These are phyloP conservation scores for Sphaerulina populicola DNA, from an alignment of 2,329 filamentous ascomycete species.

Conservation along the genomic window DNA sequence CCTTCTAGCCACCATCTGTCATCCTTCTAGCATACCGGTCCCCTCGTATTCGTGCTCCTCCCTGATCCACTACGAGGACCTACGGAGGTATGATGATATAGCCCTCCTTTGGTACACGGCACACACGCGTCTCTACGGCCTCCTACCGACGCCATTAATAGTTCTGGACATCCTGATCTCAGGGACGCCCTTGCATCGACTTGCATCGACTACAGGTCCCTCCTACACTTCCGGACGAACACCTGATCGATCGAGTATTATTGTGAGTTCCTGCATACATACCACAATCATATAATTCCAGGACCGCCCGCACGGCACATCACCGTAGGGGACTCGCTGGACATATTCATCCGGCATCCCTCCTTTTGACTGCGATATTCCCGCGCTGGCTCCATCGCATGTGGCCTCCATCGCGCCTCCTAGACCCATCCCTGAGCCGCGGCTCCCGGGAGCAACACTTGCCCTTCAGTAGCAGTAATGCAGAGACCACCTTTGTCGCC, in stretches of 20 bases:
- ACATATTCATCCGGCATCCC: neutral
- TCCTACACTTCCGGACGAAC: slow-evolving; percentile 14
- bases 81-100: neutral
- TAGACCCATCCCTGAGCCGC: slow-evolving; percentile 3
- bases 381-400: neutral
- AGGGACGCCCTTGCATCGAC: slow-evolving; percentile 5
- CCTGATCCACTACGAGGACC: neutral
- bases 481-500: slow-evolving; percentile 51
- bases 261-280: neutral
- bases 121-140: neutral
- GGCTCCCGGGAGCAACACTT: neutral
- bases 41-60: slow-evolving; percentile 6
- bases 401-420: neutral
- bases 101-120: neutral
- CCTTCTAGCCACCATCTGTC: neutral
- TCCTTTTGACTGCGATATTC: neutral
- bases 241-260: slow-evolving; percentile 1
- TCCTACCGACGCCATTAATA: neutral
- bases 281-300: neutral
- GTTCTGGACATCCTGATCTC: slow-evolving; percentile 4
- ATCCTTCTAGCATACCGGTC: slow-evolving; percentile 1
- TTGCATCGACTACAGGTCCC: slow-evolving; percentile 8
- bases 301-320: too few relatives aligned
- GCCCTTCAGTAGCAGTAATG: neutral
- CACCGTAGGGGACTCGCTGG: too few relatives aligned